Conservation (phyloP, 371 early-diverging fungal species). For the Mortierella sp. region DNA sequence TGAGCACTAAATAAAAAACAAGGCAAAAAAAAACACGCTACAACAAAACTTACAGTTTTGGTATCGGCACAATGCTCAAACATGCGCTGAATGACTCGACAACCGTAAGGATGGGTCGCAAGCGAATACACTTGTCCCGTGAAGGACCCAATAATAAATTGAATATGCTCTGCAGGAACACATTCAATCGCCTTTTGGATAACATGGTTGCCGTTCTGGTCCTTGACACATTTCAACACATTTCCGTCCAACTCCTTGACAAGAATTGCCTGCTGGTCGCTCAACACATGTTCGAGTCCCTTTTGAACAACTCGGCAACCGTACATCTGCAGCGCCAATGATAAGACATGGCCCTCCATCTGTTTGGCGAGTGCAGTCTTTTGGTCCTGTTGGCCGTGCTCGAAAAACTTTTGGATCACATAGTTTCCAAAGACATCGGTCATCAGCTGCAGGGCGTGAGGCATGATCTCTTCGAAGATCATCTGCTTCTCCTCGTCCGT, state of each 20-base stretch:
- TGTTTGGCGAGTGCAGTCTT: slow-evolving; percentile 89
- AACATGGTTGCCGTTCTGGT: slow-evolving; percentile 99
- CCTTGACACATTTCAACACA: slow-evolving; percentile 98
- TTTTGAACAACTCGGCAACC: slow-evolving; percentile 99
- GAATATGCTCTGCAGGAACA: slow-evolving; percentile 93
- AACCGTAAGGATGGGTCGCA: slow-evolving; percentile 99
- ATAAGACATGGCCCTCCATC: slow-evolving; percentile 96
- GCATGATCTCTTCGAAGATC: slow-evolving; percentile 97
- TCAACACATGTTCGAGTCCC: slow-evolving; percentile 94
- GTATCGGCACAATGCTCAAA: slow-evolving; percentile 98
- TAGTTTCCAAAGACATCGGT: slow-evolving; percentile 99
- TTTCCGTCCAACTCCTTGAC: slow-evolving; percentile 95
- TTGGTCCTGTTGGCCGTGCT: slow-evolving; percentile 93
- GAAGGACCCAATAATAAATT: slow-evolving; percentile 98
- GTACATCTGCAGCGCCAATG: slow-evolving; percentile 99
- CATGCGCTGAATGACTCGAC: slow-evolving; percentile 99
- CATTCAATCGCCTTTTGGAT: slow-evolving; percentile 99
- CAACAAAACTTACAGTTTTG: slow-evolving; percentile 73
- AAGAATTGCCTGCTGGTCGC: slow-evolving; percentile 91
- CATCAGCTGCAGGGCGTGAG: slow-evolving; percentile 95
- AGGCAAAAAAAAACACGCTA: not conserved
- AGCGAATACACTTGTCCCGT: slow-evolving; percentile 96
- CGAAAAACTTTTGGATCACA: slow-evolving; percentile 99
- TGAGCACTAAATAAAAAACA: too few relatives aligned
- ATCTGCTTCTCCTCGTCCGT: slow-evolving; percentile 94